A percentile compares a stretch with the other conserved stretches of the same genome.
phyloP scores from a whole-genome alignment of 305 asterid species.

The Fraxinus paxiana region DNA sequence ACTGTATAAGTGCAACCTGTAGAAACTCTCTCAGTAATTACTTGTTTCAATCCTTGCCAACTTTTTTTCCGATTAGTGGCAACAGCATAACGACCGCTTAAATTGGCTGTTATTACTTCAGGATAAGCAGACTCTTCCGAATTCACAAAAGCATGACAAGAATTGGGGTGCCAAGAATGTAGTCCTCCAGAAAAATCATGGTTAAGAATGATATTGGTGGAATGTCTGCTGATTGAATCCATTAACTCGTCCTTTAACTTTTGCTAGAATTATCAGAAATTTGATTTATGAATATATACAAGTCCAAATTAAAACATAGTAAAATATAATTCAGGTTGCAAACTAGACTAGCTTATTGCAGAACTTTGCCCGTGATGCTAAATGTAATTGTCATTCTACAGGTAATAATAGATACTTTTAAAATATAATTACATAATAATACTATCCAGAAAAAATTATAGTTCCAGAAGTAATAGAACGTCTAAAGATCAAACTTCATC shows the following conservation, averaged over 20 bases:
- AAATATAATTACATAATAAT: not conserved
- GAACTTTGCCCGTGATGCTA: not conserved
- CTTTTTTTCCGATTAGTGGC: slow-evolving; percentile 56
- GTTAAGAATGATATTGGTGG: slow-evolving; percentile 51
- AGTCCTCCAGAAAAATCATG: slow-evolving; percentile 71
- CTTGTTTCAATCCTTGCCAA: slow-evolving; percentile 94
- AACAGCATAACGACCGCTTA: slow-evolving; percentile 46
- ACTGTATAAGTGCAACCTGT: slow-evolving; percentile 53
- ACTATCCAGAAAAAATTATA: not conserved
- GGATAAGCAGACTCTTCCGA: slow-evolving; percentile 41
- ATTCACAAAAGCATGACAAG: slow-evolving; percentile 54
- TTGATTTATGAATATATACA: not conserved
- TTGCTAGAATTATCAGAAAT: slow-evolving; percentile 28
- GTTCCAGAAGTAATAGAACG: not conserved
- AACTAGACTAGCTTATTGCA: slow-evolving; percentile 4
- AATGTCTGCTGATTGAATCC: slow-evolving; percentile 22
- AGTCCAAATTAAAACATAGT: not conserved
- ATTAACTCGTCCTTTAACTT: slow-evolving; percentile 24
- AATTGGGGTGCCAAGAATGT: slow-evolving; percentile 61
- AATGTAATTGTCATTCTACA: not conserved
- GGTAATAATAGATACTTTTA: not conserved
- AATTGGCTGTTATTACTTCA: slow-evolving; percentile 24
- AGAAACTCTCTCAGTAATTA: slow-evolving; percentile 55
- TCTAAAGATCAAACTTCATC: not conserved
- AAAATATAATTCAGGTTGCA: not conserved